Conservation (phyloP, 768 basidiomycete genomes). For the Suillus occidentalis region DNA sequence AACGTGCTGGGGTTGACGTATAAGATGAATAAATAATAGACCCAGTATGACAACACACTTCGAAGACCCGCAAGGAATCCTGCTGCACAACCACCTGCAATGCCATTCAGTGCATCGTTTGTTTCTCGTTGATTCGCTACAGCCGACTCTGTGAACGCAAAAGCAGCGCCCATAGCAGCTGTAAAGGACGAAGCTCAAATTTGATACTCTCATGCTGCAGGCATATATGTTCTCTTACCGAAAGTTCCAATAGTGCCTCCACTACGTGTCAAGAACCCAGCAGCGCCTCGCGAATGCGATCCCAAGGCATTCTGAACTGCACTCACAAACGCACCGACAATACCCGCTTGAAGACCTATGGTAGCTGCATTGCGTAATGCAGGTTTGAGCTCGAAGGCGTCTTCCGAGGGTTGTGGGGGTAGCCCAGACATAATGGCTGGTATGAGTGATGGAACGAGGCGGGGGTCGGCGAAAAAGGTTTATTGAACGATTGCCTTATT, state of each 20-base stretch:
- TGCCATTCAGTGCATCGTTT: constrained; percentile 81
- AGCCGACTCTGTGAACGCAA: constrained; percentile 76
- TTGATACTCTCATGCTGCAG: not conserved
- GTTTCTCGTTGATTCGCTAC: constrained; percentile 80
- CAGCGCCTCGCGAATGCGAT: constrained; percentile 73
- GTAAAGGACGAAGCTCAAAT: constrained; percentile 8
- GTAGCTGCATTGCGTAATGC: constrained; percentile 55
- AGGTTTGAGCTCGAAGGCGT: constrained; percentile 49
- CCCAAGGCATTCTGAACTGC: constrained; percentile 79
- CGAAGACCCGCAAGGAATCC: constrained; percentile 89
- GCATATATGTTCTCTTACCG: constrained; percentile 49
- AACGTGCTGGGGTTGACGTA: constrained; percentile 56
- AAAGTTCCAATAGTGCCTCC: constrained; percentile 92
- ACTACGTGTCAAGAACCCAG: constrained; percentile 84
- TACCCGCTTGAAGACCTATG: constrained; percentile 62
- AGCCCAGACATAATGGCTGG: constrained; percentile 20
- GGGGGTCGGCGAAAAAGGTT: constrained; percentile 9
- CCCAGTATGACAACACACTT: constrained; percentile 44
- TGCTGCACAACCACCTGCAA: constrained; percentile 87
- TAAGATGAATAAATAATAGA: constrained; percentile 14
- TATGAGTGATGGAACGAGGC: constrained; percentile 5
- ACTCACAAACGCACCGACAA: constrained; percentile 68
- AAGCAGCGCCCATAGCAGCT: constrained; percentile 91
- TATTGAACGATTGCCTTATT: constrained; percentile 23
- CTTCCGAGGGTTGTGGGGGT: constrained; percentile 18